Conservation (phyloP, 352 stramenopile species). For the Aphanomyces invadans region DNA sequence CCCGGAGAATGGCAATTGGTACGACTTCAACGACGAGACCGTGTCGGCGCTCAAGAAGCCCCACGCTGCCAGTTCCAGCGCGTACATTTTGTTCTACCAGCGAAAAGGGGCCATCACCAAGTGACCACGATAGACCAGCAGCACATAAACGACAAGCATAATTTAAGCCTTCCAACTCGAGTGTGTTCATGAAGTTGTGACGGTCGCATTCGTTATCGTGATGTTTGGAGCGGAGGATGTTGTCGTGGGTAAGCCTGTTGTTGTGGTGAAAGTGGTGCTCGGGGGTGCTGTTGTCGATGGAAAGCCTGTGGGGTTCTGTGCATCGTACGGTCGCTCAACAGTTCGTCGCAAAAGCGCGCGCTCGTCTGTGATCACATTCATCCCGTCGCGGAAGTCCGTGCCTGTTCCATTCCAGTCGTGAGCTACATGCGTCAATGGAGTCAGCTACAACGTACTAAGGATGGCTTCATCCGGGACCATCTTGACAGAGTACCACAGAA, state of each 20-base stretch:
- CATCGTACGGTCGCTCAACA: neutral
- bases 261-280: neutral
- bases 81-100: conserved; percentile 78
- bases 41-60: conserved; percentile 63
- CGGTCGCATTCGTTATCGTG: neutral
- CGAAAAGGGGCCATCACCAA: conserved; percentile 38
- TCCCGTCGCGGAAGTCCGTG: neutral
- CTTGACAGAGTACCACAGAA: conserved; percentile 17
- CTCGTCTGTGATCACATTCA: conserved; percentile 9
- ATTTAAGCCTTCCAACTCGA: no score
- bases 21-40: conserved; percentile 67
- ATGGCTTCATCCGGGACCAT: conserved; percentile 12
- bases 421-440: no score
- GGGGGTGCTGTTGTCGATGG: neutral
- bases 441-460: neutral
- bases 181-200: neutral
- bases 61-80: conserved; percentile 47
- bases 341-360: neutral
- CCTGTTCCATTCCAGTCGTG: neutral
- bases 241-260: no score
- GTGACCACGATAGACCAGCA: neutral
- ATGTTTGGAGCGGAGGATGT: neutral
- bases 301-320: neutral
- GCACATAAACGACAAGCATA: neutral
- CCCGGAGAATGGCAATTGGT: conserved; percentile 60